Percentiles rank a stretch among this genome's conserved stretches.
phyloP scores from a whole-genome alignment of 345 rosid species.

The Mangifera indica region DNA sequence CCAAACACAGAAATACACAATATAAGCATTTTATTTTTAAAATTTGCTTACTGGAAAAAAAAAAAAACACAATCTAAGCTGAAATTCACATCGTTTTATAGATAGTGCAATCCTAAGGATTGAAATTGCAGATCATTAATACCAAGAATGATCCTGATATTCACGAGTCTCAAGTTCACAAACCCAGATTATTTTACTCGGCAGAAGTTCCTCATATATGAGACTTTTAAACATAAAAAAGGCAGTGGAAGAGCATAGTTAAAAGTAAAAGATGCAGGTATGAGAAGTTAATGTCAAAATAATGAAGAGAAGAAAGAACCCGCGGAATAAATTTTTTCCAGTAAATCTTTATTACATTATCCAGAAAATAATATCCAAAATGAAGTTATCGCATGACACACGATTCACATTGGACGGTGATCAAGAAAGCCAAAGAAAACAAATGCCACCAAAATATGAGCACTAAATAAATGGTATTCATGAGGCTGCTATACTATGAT shows the following conservation, averaged over 20 bases:
- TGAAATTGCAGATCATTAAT: background rate
- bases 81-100: background rate
- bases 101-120: background rate
- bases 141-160: background rate
- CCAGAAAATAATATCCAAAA: background rate
- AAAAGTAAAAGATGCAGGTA: background rate
- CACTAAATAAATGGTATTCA: too few relatives aligned
- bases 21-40: too few relatives aligned
- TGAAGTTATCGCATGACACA: background rate
- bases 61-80: background rate
- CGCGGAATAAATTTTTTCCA: background rate
- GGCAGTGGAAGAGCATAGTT: too few relatives aligned
- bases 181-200: background rate
- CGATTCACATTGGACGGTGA: background rate
- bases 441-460: background rate
- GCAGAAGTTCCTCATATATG: background rate
- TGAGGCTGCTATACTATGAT: conserved; percentile 5
- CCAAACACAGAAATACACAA: background rate
- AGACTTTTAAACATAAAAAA: too few relatives aligned
- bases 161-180: background rate
- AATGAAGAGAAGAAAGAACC: background rate
- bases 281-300: background rate
- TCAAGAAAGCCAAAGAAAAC: background rate
- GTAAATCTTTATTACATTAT: background rate
- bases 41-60: too few relatives aligned